phyloP scores from a whole-genome alignment of 805 yeast genomes.

The Vanderwaltozyma tropicalis region DNA sequence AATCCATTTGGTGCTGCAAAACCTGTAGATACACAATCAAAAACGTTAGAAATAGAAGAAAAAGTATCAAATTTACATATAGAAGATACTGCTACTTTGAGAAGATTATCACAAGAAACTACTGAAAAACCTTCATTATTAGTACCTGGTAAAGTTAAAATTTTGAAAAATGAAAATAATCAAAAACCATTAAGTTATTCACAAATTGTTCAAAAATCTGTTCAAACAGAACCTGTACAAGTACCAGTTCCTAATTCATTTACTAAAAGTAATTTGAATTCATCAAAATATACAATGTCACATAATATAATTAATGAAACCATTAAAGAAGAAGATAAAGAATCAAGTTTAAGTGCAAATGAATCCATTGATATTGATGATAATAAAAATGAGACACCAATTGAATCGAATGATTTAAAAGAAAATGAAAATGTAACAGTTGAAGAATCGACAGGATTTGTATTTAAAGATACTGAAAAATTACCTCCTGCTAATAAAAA shows the following conservation, averaged over 20 bases:
- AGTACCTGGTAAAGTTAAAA: not conserved
- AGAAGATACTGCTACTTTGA: slow-evolving; percentile 31
- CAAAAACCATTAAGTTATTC: slow-evolving; percentile 3
- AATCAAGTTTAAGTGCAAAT: not conserved
- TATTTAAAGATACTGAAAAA: slow-evolving; percentile 11
- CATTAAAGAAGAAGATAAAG: not conserved
- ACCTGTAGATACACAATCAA: slow-evolving; percentile 70
- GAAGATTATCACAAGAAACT: slow-evolving; percentile 12
- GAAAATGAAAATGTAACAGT: not conserved
- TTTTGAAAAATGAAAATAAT: slow-evolving; percentile 3
- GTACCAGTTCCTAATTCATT: not conserved
- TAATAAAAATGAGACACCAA: not conserved
- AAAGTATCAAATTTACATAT: slow-evolving; percentile 33
- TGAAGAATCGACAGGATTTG: slow-evolving; percentile 4
- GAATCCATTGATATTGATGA: not conserved
- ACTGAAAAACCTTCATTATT: slow-evolving; percentile 4
- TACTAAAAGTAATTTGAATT: too few species aligned
- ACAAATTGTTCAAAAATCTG: not conserved
- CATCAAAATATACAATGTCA: not conserved
- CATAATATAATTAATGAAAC: not conserved
- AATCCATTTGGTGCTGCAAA: slow-evolving; percentile 77
- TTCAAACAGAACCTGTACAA: not conserved
- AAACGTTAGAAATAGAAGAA: slow-evolving; percentile 52
- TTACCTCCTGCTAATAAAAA: not conserved
- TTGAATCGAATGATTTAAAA: not conserved